These are phyloP conservation scores for Amaranthus tricolor DNA, from an alignment of 179 eudicot genomes.

Conservation along the genomic window DNA sequence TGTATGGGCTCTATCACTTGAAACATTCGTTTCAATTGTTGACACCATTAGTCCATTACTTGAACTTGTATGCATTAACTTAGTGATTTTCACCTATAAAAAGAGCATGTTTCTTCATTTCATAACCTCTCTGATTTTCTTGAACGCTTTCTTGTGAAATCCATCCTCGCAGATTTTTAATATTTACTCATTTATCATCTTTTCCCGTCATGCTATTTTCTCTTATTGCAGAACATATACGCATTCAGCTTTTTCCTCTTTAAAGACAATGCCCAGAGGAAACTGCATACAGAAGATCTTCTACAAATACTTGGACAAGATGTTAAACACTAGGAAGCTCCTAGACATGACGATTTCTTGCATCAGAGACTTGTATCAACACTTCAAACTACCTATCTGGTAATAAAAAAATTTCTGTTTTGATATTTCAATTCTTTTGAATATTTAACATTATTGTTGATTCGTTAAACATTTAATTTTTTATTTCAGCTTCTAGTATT, in stretches of 20 bases:
- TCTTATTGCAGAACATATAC: constrained; percentile 5
- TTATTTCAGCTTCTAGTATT: not conserved
- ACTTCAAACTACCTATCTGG: not conserved
- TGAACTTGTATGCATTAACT: not conserved
- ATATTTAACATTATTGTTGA: too few species aligned
- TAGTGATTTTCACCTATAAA: not conserved
- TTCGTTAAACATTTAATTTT: too few species aligned
- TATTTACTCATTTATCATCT: not conserved
- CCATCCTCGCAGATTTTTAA: not conserved
- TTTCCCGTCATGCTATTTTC: not conserved
- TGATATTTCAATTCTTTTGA: not conserved
- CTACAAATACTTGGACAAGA: not conserved
- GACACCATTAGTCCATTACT: not conserved
- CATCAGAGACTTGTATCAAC: not conserved
- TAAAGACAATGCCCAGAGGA: not conserved
- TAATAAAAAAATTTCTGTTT: not conserved
- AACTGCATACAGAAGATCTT: not conserved
- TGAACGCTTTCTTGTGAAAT: constrained; percentile 4
- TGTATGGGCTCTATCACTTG: too few species aligned
- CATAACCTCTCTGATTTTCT: not conserved
- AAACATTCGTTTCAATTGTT: too few species aligned
- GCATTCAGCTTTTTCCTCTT: not conserved
- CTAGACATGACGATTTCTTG: not conserved
- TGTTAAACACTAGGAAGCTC: not conserved
- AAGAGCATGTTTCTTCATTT: not conserved